Evolutionary conservation across 1,284 basidiomycete genomes (phyloP).

Genomic region (Fomes fomentarius): DNA sequence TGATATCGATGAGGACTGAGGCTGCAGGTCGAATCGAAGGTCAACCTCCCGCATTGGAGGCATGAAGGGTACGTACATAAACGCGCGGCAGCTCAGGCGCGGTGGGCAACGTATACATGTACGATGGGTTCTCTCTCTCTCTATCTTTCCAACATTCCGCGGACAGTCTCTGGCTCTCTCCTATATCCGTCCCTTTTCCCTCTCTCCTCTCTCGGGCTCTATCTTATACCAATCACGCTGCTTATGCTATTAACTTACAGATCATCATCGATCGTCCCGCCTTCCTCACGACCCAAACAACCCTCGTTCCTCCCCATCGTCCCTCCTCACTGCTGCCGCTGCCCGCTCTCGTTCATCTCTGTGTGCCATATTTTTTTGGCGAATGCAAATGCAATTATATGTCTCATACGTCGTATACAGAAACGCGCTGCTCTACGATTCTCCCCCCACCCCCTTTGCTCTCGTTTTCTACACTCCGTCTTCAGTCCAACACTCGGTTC

Average conservation of each 20-base stretch:
- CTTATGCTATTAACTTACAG: neutral
- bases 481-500: too few relatives aligned
- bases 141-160: too few relatives aligned
- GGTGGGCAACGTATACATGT: too few relatives aligned
- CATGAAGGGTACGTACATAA: too few relatives aligned
- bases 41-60: neutral
- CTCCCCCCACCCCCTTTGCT: neutral
- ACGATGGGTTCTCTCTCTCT: too few relatives aligned
- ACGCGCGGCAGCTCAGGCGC: too few relatives aligned
- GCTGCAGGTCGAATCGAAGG: neutral
- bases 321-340: neutral
- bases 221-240: neutral
- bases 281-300: too few relatives aligned
- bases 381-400: neutral
- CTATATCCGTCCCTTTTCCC: too few relatives aligned
- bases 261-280: neutral
- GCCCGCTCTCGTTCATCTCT: neutral
- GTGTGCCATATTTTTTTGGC: neutral
- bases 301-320: neutral
- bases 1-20: constrained; percentile 38
- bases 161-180: too few relatives aligned
- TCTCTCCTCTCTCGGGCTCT: neutral
- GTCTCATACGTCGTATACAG: too few relatives aligned
- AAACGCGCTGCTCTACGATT: too few relatives aligned
- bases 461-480: neutral